These are phyloP conservation scores for Aspergillus phoenicis DNA, from an alignment of 2,329 filamentous ascomycete genomes.

Conservation along the genomic window DNA sequence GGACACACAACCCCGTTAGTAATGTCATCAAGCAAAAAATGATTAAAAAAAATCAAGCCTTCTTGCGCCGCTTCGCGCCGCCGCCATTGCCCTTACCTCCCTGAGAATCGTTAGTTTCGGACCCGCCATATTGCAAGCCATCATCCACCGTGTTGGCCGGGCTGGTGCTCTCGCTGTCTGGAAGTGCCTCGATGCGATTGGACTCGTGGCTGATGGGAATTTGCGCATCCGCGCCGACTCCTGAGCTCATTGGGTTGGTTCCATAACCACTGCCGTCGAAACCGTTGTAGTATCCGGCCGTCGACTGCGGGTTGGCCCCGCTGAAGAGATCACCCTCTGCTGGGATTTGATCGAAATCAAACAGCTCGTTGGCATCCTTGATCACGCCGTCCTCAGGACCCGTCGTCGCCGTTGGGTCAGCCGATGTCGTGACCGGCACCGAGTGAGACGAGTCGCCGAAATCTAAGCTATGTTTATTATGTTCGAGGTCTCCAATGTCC, in stretches of 20 bases:
- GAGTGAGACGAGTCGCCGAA: constrained; percentile 25
- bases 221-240: constrained; percentile 11
- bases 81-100: constrained; percentile 29
- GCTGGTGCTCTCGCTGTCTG: constrained; percentile 49
- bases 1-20: constrained; percentile 13
- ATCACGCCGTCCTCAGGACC: constrained; percentile 27
- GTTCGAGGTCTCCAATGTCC: constrained; percentile 40
- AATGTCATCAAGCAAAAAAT: constrained; percentile 8
- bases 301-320: constrained; percentile 26
- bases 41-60: constrained; percentile 25
- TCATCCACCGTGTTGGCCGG: constrained; percentile 42
- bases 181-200: constrained; percentile 44
- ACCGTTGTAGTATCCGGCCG: constrained; percentile 36
- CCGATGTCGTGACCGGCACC: constrained; percentile 21
- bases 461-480: constrained; percentile 30
- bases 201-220: constrained; percentile 25
- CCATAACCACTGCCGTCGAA: constrained; percentile 35
- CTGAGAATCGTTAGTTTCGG: constrained; percentile 20
- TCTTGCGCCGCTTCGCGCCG: constrained; percentile 37
- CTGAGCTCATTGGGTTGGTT: constrained; percentile 19
- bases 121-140: constrained; percentile 20
- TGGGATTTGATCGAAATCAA: constrained; percentile 45
- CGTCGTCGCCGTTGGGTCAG: constrained; percentile 21
- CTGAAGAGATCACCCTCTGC: constrained; percentile 38
- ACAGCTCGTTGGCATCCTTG: constrained; percentile 43